These are phyloP conservation scores for Stipa capillata DNA, from an alignment of 176 grass and related monocot genomes.

Conservation along the genomic window DNA sequence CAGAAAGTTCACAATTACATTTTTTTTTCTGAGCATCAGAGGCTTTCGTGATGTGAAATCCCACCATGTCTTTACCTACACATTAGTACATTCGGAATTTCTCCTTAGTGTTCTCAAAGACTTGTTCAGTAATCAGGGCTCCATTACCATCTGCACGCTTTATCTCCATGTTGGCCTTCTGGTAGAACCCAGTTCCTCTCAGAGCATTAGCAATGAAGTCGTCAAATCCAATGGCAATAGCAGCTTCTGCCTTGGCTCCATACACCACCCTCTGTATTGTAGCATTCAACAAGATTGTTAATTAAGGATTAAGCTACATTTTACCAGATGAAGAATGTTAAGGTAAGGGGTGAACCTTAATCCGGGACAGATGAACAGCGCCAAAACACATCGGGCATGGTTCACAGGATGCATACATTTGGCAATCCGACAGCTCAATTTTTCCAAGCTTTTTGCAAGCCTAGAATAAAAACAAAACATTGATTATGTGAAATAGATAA, in stretches of 20 bases:
- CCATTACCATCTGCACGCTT: slow-evolving; percentile 82
- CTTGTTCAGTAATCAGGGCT: slow-evolving; percentile 83
- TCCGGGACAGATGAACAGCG: slow-evolving; percentile 88
- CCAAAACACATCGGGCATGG: slow-evolving; percentile 98
- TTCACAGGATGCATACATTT: slow-evolving; percentile 94
- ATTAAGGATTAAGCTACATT: neutral
- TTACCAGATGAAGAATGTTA: slow-evolving; percentile 6
- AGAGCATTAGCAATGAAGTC: slow-evolving; percentile 98
- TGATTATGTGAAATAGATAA: neutral
- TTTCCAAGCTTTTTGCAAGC: slow-evolving; percentile 95
- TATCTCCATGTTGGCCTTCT: slow-evolving; percentile 91
- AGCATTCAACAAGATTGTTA: neutral
- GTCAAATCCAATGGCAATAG: slow-evolving; percentile 91
- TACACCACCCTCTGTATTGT: slow-evolving; percentile 78
- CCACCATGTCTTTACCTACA: neutral
- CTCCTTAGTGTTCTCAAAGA: slow-evolving; percentile 90
- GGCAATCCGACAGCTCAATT: slow-evolving; percentile 85
- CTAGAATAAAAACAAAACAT: slow-evolving; percentile 23
- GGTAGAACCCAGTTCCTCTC: slow-evolving; percentile 77
- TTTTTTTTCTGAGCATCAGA: slow-evolving; percentile 22
- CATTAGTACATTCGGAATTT: slow-evolving; percentile 90
- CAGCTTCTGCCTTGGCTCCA: slow-evolving; percentile 92
- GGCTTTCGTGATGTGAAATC: slow-evolving; percentile 20
- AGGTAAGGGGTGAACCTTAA: slow-evolving; percentile 50
- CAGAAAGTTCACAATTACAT: slow-evolving; percentile 3